Evolutionary conservation across 2,329 filamentous ascomycete genomes (phyloP).

Genomic region (Dactylellina drechsleri): DNA sequence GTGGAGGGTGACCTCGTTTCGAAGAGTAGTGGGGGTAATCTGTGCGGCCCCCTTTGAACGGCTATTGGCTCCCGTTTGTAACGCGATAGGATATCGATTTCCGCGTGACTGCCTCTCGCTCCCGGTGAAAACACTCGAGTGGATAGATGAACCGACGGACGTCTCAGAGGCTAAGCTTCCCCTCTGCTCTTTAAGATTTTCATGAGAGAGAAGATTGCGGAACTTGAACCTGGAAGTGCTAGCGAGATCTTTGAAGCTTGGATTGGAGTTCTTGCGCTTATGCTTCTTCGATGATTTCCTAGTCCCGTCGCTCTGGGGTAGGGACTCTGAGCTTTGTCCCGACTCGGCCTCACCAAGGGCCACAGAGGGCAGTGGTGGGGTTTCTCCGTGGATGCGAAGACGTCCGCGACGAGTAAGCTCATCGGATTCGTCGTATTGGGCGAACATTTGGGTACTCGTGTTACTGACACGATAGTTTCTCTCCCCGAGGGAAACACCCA

Average conservation of each 20-base stretch:
- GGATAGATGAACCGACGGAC: constrained; percentile 47
- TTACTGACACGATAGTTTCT: constrained; percentile 40
- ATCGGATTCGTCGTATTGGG: constrained; percentile 41
- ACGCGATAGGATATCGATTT: constrained; percentile 48
- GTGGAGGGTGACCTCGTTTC: constrained; percentile 31
- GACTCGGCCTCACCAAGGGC: constrained; percentile 8
- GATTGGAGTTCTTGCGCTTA: constrained; percentile 51
- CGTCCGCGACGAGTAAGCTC: constrained; percentile 44
- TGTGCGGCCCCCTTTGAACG: constrained; percentile 31
- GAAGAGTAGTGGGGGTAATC: constrained; percentile 28
- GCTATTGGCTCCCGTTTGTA: constrained; percentile 14
- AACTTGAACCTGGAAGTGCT: constrained; percentile 46
- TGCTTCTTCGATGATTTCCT: constrained; percentile 37
- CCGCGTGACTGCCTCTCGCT: constrained; percentile 49
- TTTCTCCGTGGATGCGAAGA: constrained; percentile 45
- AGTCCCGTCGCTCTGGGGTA: not conserved
- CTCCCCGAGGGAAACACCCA: constrained; percentile 38
- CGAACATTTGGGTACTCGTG: constrained; percentile 51
- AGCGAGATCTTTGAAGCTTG: constrained; percentile 48
- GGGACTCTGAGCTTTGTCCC: constrained; percentile 16
- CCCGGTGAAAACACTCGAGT: constrained; percentile 42
- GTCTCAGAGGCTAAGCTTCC: constrained; percentile 46
- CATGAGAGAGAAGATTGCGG: constrained; percentile 47
- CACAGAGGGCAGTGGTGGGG: constrained; percentile 46
- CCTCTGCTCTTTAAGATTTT: constrained; percentile 42